These are phyloP conservation scores for Solanum chaucha DNA, from an alignment of 257 asterid species.

Conservation along the genomic window DNA sequence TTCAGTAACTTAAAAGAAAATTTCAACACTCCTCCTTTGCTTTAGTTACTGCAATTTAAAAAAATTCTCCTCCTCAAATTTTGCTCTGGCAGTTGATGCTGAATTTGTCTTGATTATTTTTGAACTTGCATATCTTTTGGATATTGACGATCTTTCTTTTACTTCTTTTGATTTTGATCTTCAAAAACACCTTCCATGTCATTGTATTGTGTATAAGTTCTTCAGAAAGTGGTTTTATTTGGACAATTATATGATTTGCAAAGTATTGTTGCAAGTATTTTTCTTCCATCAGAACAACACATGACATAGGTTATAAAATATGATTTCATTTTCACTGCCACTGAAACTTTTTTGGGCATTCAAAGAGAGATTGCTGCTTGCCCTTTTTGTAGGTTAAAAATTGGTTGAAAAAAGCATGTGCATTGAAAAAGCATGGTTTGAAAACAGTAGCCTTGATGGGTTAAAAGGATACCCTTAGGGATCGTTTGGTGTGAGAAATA, in stretches of 20 bases:
- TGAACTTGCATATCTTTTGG: background rate
- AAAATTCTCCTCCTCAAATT: background rate
- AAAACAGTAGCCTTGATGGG: background rate
- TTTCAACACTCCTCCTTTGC: background rate
- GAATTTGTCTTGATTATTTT: background rate
- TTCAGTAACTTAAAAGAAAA: too few relatives aligned
- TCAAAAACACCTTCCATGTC: background rate
- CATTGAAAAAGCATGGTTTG: background rate
- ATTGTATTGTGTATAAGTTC: background rate
- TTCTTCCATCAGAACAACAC: background rate
- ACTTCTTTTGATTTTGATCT: background rate
- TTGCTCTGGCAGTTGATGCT: background rate
- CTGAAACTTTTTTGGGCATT: background rate
- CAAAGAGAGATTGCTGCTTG: background rate
- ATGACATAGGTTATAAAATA: background rate
- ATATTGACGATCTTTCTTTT: background rate
- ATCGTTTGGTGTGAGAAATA: too few relatives aligned
- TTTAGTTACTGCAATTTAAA: background rate
- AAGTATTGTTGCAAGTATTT: background rate
- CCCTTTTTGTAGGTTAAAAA: background rate
- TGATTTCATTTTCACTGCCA: background rate
- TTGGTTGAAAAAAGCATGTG: background rate
- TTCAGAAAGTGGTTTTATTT: background rate
- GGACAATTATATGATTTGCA: background rate
- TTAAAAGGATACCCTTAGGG: background rate